Evolutionary conservation across 352 stramenopile species (phyloP).

Genomic region (Pythium pyrilobum): DNA sequence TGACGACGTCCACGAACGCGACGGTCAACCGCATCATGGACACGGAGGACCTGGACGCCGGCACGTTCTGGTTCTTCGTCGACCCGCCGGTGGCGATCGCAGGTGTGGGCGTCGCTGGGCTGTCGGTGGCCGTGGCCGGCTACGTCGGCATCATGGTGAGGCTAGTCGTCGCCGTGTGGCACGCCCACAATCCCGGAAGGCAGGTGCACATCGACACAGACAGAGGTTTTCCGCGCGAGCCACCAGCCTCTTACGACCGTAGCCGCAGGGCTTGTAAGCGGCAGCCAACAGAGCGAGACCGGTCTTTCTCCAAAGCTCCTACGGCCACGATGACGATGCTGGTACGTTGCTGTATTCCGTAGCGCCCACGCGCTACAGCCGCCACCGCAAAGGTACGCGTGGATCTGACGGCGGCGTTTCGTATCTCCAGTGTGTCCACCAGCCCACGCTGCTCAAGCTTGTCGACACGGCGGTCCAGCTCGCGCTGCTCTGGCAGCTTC

Average conservation of each 20-base stretch:
- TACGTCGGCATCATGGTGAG: constrained; percentile 15
- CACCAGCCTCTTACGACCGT: too few relatives aligned
- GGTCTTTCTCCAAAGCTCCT: too few relatives aligned
- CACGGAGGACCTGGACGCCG: constrained; percentile 27
- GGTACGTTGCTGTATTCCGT: too few relatives aligned
- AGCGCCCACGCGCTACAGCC: too few relatives aligned
- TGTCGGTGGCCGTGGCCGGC: constrained; percentile 17
- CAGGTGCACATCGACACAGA: background rate
- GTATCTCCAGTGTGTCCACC: background rate
- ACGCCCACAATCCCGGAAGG: too few relatives aligned
- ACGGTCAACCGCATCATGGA: constrained; percentile 31
- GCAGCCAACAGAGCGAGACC: too few relatives aligned
- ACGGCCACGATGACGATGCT: too few relatives aligned
- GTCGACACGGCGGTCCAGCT: background rate
- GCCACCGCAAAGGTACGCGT: too few relatives aligned
- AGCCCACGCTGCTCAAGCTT: background rate
- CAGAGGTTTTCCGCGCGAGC: too few relatives aligned
- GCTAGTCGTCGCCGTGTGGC: too few relatives aligned
- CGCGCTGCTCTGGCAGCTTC: background rate
- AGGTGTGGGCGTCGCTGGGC: constrained; percentile 13
- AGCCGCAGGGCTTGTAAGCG: too few relatives aligned
- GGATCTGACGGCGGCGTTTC: too few relatives aligned
- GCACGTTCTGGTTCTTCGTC: constrained; percentile 34
- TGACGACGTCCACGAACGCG: constrained; percentile 24
- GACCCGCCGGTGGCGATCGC: constrained; percentile 17